Evolutionary conservation across 768 basidiomycete genomes (phyloP).

Genomic region (Tremella yokohamensis): DNA sequence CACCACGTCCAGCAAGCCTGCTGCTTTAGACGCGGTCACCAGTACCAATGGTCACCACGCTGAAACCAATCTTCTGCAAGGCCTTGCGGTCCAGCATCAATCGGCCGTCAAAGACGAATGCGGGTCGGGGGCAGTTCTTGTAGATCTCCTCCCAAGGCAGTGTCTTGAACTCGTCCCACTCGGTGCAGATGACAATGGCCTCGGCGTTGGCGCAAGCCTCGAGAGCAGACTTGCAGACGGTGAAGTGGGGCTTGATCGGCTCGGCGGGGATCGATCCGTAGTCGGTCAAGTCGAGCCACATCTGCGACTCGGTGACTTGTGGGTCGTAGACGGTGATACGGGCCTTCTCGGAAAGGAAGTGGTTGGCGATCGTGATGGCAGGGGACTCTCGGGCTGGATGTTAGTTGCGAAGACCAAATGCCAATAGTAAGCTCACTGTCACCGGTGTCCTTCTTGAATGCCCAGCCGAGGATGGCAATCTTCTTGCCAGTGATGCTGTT

Average conservation of each 20-base stretch:
- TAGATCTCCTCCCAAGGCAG: constrained; percentile 90
- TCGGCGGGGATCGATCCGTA: constrained; percentile 61
- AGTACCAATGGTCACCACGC: constrained; percentile 53
- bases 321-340: constrained; percentile 87
- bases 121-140: constrained; percentile 90
- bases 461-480: constrained; percentile 95
- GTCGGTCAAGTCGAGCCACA: constrained; percentile 60
- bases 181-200: constrained; percentile 92
- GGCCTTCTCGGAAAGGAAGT: constrained; percentile 88
- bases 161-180: constrained; percentile 89
- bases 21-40: constrained; percentile 41
- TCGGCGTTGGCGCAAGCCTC: constrained; percentile 87
- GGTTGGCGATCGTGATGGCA: constrained; percentile 85
- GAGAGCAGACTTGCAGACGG: constrained; percentile 68
- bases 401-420: not conserved
- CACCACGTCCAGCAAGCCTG: not conserved
- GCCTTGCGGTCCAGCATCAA: constrained; percentile 76
- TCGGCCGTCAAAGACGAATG: constrained; percentile 79
- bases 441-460: constrained; percentile 98
- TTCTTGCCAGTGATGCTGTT: constrained; percentile 56
- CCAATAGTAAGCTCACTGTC: constrained; percentile 59
- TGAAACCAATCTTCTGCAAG: constrained; percentile 85
- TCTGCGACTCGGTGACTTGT: constrained; percentile 74
- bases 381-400: constrained; percentile 77
- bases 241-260: constrained; percentile 78